Evolutionary conservation across 352 stramenopile genomes (phyloP), one percentile per base, ranked within the genome.

Genomic region (Phytophthora constricta): DNA sequence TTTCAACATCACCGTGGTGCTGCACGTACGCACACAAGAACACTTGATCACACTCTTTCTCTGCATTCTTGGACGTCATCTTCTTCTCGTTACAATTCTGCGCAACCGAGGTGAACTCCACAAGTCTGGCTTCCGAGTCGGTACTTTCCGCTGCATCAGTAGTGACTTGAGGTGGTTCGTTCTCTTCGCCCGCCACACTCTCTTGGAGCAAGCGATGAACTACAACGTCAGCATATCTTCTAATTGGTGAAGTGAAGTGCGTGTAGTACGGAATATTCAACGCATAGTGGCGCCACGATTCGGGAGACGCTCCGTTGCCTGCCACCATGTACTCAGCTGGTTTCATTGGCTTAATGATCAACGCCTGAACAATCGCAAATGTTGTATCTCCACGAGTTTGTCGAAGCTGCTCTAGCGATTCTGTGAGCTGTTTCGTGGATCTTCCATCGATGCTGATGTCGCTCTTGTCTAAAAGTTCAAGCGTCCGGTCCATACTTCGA

Each of bases 241-340:
- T 84, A 81, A 99, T 99, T 1, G 97, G 97, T 19, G 86, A 98
- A n/a, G 97, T 99, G 62, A 99, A 99, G 69, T 99, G 97, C 23
- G 97, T 99, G 69, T 99, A 99, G 79, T 98, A 98, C 9, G 95
- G 96, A 59, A 99, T 98, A 62, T 98, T 98, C 26, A 99, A 74
- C 8, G 95, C 97, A 69, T 98, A 99, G 77, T 99, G 97, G 13
- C 86, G 74, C 93, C 95, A 99, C 8, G 87, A 83, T 17, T 85
- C 79, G 0, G 79, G 64, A n/a, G 74, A 76, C 26, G 84, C 72
- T 9, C 77, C 77, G 47, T 89, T 87, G 5, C 95, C 95, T 4
- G 92, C 92, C 4, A 96, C 82, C 45, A 93, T 71, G 65, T 99
- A 99, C 64, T 98, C 83, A 7, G 97, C 97, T 11, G 91, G 91